These are phyloP conservation scores for Colletotrichum camelliae DNA, from an alignment of 2,329 filamentous ascomycete species.

Conservation along the genomic window DNA sequence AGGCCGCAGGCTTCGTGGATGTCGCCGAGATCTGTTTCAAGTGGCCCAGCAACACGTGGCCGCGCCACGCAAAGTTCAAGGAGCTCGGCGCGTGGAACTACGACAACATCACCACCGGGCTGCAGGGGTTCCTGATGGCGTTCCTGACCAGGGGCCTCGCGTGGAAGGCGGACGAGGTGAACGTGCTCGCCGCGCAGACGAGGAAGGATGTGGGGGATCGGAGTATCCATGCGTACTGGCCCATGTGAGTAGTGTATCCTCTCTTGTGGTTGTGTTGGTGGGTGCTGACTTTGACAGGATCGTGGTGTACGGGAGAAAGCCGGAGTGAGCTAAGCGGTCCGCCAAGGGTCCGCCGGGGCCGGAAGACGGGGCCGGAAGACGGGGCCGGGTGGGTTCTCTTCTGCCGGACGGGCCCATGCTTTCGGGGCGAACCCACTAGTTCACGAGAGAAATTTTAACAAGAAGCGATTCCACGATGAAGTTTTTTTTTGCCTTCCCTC, in stretches of 20 bases:
- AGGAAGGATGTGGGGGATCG: constrained; percentile 29
- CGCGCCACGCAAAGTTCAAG: constrained; percentile 37
- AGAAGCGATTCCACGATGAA: neutral
- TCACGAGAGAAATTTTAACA: neutral
- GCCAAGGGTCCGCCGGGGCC: neutral
- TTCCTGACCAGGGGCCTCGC: constrained; percentile 40
- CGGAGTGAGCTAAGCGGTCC: neutral
- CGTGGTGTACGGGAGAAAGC: constrained; percentile 17
- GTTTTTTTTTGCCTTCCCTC: neutral
- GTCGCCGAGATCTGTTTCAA: constrained; percentile 33
- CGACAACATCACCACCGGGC: constrained; percentile 35
- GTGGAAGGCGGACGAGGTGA: constrained; percentile 36
- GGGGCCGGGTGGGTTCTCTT: neutral
- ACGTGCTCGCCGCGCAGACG: constrained; percentile 27
- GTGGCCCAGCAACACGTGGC: constrained; percentile 44
- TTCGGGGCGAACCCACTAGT: neutral
- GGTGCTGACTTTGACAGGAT: constrained; percentile 2
- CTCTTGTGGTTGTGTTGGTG: neutral
- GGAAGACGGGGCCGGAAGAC: neutral
- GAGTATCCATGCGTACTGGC: constrained; percentile 35
- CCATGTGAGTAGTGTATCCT: constrained; percentile 37
- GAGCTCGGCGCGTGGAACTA: constrained; percentile 38
- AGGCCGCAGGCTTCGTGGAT: constrained; percentile 38
- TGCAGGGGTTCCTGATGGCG: constrained; percentile 40
- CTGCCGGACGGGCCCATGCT: neutral